phyloP scores from a whole-genome alignment of 176 grass and related monocot species.

The Guadua angustifolia region DNA sequence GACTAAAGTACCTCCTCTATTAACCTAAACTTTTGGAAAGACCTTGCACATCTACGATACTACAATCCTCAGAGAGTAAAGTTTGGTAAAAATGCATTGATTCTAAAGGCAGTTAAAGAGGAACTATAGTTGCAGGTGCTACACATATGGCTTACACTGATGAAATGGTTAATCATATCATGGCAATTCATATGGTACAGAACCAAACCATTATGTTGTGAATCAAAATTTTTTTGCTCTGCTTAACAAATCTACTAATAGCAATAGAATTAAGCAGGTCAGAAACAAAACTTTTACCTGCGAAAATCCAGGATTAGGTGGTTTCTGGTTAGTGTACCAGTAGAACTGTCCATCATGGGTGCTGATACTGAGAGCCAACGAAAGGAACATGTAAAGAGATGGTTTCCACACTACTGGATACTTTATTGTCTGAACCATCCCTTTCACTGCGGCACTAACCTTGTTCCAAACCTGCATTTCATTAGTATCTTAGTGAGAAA shows the following conservation, averaged over 20 bases:
- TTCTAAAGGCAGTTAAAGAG: background rate
- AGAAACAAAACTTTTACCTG: constrained; percentile 59
- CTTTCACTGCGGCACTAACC: constrained; percentile 54
- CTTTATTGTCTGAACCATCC: constrained; percentile 74
- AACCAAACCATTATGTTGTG: background rate
- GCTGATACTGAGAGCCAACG: constrained; percentile 81
- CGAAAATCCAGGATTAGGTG: constrained; percentile 84
- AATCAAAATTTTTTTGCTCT: constrained; percentile 11
- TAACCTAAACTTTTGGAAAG: background rate
- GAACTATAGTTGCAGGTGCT: background rate
- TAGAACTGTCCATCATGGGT: constrained; percentile 95
- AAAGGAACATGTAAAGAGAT: constrained; percentile 86
- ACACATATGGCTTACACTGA: background rate
- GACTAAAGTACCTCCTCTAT: constrained; percentile 18
- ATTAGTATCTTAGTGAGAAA: constrained; percentile 33
- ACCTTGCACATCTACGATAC: background rate
- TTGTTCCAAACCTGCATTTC: constrained; percentile 65
- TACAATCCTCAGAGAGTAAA: background rate
- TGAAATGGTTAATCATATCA: background rate
- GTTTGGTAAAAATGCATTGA: constrained; percentile 1
- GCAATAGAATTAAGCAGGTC: constrained; percentile 36
- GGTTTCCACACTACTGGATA: constrained; percentile 82
- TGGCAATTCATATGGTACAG: background rate
- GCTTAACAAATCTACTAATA: constrained; percentile 8
- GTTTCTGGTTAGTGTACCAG: constrained; percentile 75